phyloP scores from a whole-genome alignment of 306 rosid species.

The Biancaea sappan region DNA sequence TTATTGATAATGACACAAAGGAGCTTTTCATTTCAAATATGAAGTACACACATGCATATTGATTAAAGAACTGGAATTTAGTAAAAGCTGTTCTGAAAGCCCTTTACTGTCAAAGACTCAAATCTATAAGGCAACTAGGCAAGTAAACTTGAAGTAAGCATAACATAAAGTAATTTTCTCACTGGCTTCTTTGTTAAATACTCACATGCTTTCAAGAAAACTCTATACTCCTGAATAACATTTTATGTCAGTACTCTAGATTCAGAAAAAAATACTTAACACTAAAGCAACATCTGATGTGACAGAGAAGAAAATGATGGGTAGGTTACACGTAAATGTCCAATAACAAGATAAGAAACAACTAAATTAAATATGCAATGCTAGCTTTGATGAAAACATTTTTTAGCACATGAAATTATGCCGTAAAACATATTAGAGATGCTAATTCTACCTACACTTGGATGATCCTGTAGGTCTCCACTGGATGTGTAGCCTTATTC shows the following conservation, averaged over 20 bases:
- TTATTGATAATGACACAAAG: slow-evolving; percentile 9
- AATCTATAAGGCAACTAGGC: not conserved
- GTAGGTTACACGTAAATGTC: not conserved
- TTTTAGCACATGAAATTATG: slow-evolving; percentile 26
- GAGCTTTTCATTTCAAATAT: slow-evolving; percentile 14
- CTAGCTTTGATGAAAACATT: slow-evolving; percentile 4
- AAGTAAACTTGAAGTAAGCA: not conserved
- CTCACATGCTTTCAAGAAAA: not conserved
- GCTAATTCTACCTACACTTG: slow-evolving; percentile 47
- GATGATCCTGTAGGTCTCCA: slow-evolving; percentile 45
- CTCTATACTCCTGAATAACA: not conserved
- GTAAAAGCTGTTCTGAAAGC: not conserved
- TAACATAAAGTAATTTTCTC: not conserved
- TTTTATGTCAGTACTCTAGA: not conserved
- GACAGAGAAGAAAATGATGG: not conserved
- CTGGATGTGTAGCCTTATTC: slow-evolving; percentile 47
- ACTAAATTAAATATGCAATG: slow-evolving; percentile 15
- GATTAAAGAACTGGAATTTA: not conserved
- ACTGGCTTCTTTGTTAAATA: slow-evolving; percentile 15
- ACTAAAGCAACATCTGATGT: not conserved
- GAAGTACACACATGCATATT: not conserved
- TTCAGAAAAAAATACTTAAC: slow-evolving; percentile 4
- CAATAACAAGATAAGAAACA: slow-evolving; percentile 23
- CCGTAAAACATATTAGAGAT: slow-evolving; percentile 34
- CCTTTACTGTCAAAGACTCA: slow-evolving; percentile 1